Base-by-base conservation (phyloP, 495 filamentous ascomycete genomes). In the Neurospora sp. region DNA sequence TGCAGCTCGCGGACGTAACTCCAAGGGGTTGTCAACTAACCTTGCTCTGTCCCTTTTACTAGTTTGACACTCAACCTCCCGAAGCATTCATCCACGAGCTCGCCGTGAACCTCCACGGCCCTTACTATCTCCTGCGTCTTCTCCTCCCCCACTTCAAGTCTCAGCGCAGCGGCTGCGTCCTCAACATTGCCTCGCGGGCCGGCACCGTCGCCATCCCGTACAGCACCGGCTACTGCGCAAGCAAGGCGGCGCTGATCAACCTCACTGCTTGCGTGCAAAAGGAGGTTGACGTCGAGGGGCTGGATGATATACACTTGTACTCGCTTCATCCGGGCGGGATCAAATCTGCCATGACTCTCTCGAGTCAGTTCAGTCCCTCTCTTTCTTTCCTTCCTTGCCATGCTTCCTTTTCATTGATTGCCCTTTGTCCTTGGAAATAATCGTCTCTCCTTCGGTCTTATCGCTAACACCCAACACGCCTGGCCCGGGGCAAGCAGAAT, bases 61-160 rank as follows among this genome's bases (percentile, higher is more conserved):
- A 77, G 77, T 59, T 81, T 3, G 73, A 81, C 74, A 70, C 59
- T 27, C 80, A 80, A 53, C 70, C 74, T 18, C 78, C 80, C 1
- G 31, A 47, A 8, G 71, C 75, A 47, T 89, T 90, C 80, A 87
- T 89, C 79, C 84, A 84, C 4, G 87, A 87, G 78, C 85, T 88
- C 6, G 86, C 88, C 3, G 83, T 87, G 59, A 85, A 89, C 81
- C 87, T 89, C 78, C 83, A 87, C 77, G 85, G 87, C 37, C 83
- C 80, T 0, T 81, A 81, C 72, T 78, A 72, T 39, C 78, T 81
- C 39, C 80, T 80, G 80, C 74, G 78, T n/a, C 73, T 81, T 22
- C 44, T 77, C 7, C 40, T 80, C 14, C 78, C 78, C 2, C 7
- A 73, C 39, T 79, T 81, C 70, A 69, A 75, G 31, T 39, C 42